Evolutionary conservation across 331 rosid species (phyloP).

Genomic region (Prunus yedoensis): DNA sequence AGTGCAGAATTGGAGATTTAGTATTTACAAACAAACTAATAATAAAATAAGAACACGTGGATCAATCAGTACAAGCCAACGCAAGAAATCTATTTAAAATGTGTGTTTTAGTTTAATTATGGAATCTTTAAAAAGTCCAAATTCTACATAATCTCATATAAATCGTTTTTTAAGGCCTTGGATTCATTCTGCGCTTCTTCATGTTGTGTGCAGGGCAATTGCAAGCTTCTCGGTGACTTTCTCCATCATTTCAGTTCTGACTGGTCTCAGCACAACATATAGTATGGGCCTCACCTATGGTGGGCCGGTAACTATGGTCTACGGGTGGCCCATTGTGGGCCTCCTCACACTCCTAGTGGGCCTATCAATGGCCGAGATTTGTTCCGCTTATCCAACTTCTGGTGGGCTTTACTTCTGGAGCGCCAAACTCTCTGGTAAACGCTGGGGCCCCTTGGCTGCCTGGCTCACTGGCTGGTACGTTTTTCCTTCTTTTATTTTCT

Average conservation of each 20-base stretch:
- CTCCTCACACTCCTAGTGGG: constrained; percentile 39
- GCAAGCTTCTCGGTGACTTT: constrained; percentile 49
- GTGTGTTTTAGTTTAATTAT: too few relatives aligned
- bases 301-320: constrained; percentile 44
- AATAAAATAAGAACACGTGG: too few relatives aligned
- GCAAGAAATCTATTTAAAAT: too few relatives aligned
- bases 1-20: too few relatives aligned
- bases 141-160: too few relatives aligned
- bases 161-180: too few relatives aligned
- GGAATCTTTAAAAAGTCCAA: too few relatives aligned
- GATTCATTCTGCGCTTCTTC: too few relatives aligned
- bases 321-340: constrained; percentile 49
- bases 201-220: constrained; percentile 32
- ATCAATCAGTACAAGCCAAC: too few relatives aligned
- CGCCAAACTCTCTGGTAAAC: constrained; percentile 29
- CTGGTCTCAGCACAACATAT: constrained; percentile 45
- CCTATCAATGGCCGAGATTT: constrained; percentile 50
- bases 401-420: constrained; percentile 64
- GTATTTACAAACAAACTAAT: too few relatives aligned
- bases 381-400: constrained; percentile 54
- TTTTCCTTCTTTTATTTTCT: not conserved
- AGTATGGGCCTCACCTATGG: constrained; percentile 37
- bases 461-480: constrained; percentile 57
- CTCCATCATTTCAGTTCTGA: constrained; percentile 44
- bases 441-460: constrained; percentile 44